phyloP scores from a whole-genome alignment of 208 protist genomes.

The Lotmaria passim region DNA sequence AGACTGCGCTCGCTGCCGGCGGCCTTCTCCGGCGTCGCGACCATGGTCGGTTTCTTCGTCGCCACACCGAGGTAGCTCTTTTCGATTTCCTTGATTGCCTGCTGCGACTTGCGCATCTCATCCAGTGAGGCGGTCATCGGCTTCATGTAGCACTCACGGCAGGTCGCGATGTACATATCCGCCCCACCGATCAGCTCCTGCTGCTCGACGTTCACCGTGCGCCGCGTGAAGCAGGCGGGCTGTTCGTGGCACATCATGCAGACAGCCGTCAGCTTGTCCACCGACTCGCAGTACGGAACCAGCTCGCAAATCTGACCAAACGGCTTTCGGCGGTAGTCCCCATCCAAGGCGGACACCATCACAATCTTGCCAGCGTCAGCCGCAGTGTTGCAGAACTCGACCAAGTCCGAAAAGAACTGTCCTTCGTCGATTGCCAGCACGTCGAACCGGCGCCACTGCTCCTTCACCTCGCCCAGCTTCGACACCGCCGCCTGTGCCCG shows the following conservation, averaged over 20 bases:
- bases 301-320: slow-evolving; percentile 90
- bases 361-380: slow-evolving; percentile 93
- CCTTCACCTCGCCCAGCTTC: slow-evolving; percentile 59
- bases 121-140: slow-evolving; percentile 32
- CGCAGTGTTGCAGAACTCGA: slow-evolving; percentile 79
- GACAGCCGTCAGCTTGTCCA: slow-evolving; percentile 93
- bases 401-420: slow-evolving; percentile 95
- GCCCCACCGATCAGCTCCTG: slow-evolving; percentile 93
- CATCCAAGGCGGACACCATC: slow-evolving; percentile 94
- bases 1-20: background rate
- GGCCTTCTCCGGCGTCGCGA: slow-evolving; percentile 28
- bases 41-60: slow-evolving; percentile 9
- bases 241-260: slow-evolving; percentile 88
- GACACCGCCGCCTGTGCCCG: slow-evolving; percentile 67
- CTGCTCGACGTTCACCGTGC: slow-evolving; percentile 63
- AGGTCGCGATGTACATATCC: slow-evolving; percentile 95
- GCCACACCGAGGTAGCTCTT: slow-evolving; percentile 17
- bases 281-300: slow-evolving; percentile 83
- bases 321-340: slow-evolving; percentile 91
- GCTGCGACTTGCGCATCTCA: slow-evolving; percentile 30
- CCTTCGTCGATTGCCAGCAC: slow-evolving; percentile 94
- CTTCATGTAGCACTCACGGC: slow-evolving; percentile 80
- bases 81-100: slow-evolving; percentile 45
- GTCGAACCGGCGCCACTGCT: slow-evolving; percentile 74
- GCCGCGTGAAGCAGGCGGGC: slow-evolving; percentile 87